Percentiles rank a stretch among this genome's conserved stretches.
Evolutionary conservation across 306 rosid genomes (phyloP).

Genomic region (Trichosanthes cucumerina): DNA sequence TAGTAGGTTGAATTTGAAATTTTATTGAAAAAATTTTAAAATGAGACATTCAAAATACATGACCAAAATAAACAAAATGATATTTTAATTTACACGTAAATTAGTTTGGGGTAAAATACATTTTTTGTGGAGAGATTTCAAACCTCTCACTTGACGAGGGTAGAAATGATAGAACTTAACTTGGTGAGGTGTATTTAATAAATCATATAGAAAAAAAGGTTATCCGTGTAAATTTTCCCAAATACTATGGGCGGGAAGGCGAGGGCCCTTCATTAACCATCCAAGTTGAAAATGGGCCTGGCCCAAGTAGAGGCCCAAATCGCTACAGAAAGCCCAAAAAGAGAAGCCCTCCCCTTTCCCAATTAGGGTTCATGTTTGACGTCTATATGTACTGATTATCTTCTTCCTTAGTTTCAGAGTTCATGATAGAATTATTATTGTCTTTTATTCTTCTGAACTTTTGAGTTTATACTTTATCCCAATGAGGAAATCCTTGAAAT

Average conservation of each 20-base stretch:
- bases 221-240: too few relatives aligned
- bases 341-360: background rate
- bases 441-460: background rate
- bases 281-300: background rate
- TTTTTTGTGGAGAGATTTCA: too few relatives aligned
- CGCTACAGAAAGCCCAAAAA: background rate
- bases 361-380: background rate
- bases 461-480: constrained; percentile 1
- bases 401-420: background rate
- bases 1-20: too few relatives aligned
- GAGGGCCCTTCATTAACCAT: background rate
- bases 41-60: too few relatives aligned
- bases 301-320: background rate
- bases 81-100: too few relatives aligned
- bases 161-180: too few relatives aligned
- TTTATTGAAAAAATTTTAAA: too few relatives aligned
- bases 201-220: too few relatives aligned
- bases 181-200: too few relatives aligned
- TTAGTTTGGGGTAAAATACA: too few relatives aligned
- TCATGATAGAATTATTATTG: background rate
- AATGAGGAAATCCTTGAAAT: constrained; percentile 56
- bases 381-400: background rate
- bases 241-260: background rate
- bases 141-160: too few relatives aligned
- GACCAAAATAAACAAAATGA: too few relatives aligned